Conservation (phyloP, 2,329 filamentous ascomycete genomes). For the Ascochyta rabiei region DNA sequence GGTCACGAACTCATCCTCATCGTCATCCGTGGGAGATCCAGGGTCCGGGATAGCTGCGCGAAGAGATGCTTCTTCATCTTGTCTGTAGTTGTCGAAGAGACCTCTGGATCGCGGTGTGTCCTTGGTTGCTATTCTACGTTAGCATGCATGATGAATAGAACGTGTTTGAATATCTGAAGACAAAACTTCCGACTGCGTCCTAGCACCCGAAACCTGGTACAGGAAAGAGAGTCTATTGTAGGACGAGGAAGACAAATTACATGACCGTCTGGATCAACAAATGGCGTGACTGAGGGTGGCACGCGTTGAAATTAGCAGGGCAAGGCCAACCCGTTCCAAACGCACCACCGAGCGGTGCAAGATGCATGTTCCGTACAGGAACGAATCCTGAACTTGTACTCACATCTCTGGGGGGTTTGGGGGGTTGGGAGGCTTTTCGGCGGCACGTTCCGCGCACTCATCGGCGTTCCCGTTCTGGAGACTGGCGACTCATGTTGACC, state of each 20-base stretch:
- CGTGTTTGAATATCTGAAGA: too few relatives aligned
- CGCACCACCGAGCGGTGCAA: not conserved
- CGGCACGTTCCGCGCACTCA: slow-evolving; percentile 12
- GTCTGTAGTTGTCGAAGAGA: not conserved
- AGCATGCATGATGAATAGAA: not conserved
- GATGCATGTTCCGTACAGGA: not conserved
- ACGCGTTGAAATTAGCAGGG: not conserved
- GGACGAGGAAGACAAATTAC: not conserved
- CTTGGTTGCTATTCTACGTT: not conserved
- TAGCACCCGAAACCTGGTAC: too few relatives aligned
- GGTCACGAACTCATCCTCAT: slow-evolving; percentile 31
- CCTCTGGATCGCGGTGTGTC: not conserved
- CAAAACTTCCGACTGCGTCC: too few relatives aligned
- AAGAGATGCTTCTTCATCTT: not conserved
- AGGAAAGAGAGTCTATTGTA: too few relatives aligned
- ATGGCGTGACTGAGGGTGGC: not conserved
- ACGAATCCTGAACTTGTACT: slow-evolving; percentile 1
- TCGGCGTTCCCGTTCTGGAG: slow-evolving; percentile 6
- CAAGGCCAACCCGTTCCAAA: too few relatives aligned
- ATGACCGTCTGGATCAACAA: not conserved
- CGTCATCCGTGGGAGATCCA: slow-evolving; percentile 41
- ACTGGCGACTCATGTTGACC: not conserved
- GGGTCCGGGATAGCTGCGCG: slow-evolving; percentile 13
- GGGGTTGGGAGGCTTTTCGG: slow-evolving; percentile 10
- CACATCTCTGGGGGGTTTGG: slow-evolving; percentile 11